Evolutionary conservation across 2,329 filamentous ascomycete genomes (phyloP).

Genomic region (Dactylellina sp.): DNA sequence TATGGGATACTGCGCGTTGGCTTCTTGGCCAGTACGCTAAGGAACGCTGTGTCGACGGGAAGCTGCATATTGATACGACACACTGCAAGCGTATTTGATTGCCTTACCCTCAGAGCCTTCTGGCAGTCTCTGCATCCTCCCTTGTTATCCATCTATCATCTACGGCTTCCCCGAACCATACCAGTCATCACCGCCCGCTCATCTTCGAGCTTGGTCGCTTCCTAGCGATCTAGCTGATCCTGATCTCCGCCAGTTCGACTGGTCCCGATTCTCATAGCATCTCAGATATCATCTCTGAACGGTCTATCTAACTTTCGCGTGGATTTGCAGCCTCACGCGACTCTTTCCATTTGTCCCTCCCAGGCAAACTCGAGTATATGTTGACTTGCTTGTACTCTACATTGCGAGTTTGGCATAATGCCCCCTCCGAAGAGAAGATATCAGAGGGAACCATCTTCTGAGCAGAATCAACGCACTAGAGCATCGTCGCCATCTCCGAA

Average conservation of each 20-base stretch:
- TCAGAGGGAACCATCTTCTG: conserved; percentile 31
- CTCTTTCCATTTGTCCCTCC: neutral
- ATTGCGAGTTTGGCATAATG: conserved; percentile 29
- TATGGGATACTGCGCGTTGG: too few species aligned
- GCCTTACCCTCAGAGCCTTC: neutral
- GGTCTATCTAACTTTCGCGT: too few species aligned
- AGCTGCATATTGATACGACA: conserved; percentile 23
- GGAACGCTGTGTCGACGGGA: conserved; percentile 11
- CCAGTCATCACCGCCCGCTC: too few species aligned
- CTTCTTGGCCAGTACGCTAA: too few species aligned
- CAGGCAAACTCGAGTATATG: conserved; percentile 1
- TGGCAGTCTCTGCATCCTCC: neutral
- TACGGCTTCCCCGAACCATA: neutral
- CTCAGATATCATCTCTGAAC: too few species aligned
- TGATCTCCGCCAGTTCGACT: neutral
- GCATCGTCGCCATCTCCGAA: conserved; percentile 35
- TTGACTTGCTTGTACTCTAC: conserved; percentile 3
- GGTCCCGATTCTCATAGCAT: too few species aligned
- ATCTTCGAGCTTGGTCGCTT: neutral
- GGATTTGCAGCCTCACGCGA: too few species aligned
- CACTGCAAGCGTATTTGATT: neutral
- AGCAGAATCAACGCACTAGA: conserved; percentile 4
- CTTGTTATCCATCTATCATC: neutral
- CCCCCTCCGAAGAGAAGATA: conserved; percentile 41
- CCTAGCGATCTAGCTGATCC: conserved; percentile 35